phyloP scores from a whole-genome alignment of 2,329 filamentous ascomycete genomes.

The Claviceps sp. region DNA sequence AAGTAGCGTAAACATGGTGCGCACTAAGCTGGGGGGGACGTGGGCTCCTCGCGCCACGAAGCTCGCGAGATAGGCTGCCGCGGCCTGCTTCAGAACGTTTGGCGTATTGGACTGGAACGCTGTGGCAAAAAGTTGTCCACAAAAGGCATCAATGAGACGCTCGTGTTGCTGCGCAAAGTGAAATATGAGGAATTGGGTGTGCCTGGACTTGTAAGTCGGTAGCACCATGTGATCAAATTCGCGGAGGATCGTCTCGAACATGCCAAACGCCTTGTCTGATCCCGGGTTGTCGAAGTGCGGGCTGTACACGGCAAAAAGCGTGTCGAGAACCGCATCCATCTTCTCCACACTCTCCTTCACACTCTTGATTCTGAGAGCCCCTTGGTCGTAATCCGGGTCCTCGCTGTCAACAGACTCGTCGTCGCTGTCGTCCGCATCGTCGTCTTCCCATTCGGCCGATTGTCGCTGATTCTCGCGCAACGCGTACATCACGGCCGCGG shows the following conservation, averaged over 20 bases:
- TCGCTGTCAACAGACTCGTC: conserved; percentile 59
- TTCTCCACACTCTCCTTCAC: conserved; percentile 78
- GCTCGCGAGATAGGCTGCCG: conserved; percentile 83
- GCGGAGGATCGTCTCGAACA: conserved; percentile 65
- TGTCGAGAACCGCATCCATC: conserved; percentile 79
- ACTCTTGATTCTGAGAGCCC: conserved; percentile 49
- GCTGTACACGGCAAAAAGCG: conserved; percentile 73
- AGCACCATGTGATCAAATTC: conserved; percentile 84
- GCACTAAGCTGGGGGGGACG: conserved; percentile 62
- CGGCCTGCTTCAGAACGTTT: conserved; percentile 64
- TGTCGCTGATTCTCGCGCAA: conserved; percentile 17
- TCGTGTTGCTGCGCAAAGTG: conserved; percentile 81
- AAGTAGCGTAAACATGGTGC: conserved; percentile 68
- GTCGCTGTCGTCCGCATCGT: conserved; percentile 47
- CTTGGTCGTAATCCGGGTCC: conserved; percentile 51
- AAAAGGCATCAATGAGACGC: conserved; percentile 68
- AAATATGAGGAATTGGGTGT: conserved; percentile 92
- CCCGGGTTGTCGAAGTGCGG: conserved; percentile 57
- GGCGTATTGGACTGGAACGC: conserved; percentile 49
- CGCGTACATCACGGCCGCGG: conserved; percentile 54
- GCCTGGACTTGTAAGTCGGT: conserved; percentile 79
- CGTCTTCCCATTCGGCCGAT: conserved; percentile 31
- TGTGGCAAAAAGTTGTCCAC: conserved; percentile 49
- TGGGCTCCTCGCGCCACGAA: conserved; percentile 85
- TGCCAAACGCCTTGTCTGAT: conserved; percentile 53